These are phyloP conservation scores for Cladosporium phlei DNA, from an alignment of 2,329 filamentous ascomycete genomes.

Conservation along the genomic window DNA sequence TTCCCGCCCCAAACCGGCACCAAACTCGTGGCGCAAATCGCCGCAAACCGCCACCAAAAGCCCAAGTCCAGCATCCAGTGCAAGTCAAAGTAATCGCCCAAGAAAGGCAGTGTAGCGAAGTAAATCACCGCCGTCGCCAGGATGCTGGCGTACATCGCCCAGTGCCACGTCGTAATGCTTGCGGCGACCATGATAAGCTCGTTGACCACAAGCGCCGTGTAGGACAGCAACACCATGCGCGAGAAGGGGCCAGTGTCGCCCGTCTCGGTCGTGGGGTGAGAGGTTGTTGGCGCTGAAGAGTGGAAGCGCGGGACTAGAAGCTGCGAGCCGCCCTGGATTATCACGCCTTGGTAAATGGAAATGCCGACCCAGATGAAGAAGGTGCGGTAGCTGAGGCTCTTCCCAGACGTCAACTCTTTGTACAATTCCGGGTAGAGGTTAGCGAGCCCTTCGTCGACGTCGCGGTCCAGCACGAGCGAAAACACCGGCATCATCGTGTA, in stretches of 20 bases:
- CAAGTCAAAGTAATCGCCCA: slow-evolving; percentile 87
- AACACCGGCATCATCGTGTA: slow-evolving; percentile 94
- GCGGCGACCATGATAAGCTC: slow-evolving; percentile 97
- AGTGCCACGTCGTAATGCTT: slow-evolving; percentile 95
- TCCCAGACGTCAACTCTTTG: slow-evolving; percentile 88
- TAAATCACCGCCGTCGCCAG: slow-evolving; percentile 79
- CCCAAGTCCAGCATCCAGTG: slow-evolving; percentile 70
- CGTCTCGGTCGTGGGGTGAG: slow-evolving; percentile 15
- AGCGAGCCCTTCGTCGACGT: slow-evolving; percentile 88
- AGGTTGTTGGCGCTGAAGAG: slow-evolving; percentile 27
- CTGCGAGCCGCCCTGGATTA: slow-evolving; percentile 93
- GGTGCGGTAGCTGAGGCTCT: slow-evolving; percentile 81
- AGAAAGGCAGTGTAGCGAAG: slow-evolving; percentile 75
- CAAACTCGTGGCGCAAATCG: slow-evolving; percentile 73
- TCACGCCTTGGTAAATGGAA: slow-evolving; percentile 87
- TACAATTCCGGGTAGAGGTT: slow-evolving; percentile 96
- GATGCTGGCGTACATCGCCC: slow-evolving; percentile 80
- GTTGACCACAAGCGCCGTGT: slow-evolving; percentile 87
- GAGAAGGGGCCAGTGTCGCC: slow-evolving; percentile 29
- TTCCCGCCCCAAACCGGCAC: slow-evolving; percentile 86
- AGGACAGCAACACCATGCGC: slow-evolving; percentile 81
- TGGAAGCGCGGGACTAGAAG: slow-evolving; percentile 71
- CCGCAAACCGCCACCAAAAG: slow-evolving; percentile 82
- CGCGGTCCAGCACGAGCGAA: slow-evolving; percentile 86
- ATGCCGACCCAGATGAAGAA: slow-evolving; percentile 97